A percentile compares a stretch with the other conserved stretches of the same genome.
These are phyloP conservation scores for Micromonas commoda DNA, from an alignment of 139 green algal genomes.

Conservation along the genomic window DNA sequence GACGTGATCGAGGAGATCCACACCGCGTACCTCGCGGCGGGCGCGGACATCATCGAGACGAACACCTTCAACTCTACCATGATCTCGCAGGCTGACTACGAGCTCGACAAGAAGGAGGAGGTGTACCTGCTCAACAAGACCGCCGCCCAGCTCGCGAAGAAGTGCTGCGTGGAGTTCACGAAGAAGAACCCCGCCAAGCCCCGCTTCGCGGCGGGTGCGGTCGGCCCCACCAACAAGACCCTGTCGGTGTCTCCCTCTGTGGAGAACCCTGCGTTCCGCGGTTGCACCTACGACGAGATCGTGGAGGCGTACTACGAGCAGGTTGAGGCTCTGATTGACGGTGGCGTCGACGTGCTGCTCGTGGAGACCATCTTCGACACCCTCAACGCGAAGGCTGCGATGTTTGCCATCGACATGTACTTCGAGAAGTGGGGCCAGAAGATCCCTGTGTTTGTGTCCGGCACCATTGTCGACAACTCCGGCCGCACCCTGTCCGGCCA, in stretches of 20 bases:
- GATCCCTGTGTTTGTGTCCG: conserved; percentile 37
- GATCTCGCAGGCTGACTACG: conserved; percentile 90
- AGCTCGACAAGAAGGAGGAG: conserved; percentile 77
- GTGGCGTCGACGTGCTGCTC: conserved; percentile 39
- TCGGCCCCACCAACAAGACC: conserved; percentile 96
- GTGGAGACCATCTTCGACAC: conserved; percentile 49
- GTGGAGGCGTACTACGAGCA: conserved; percentile 37
- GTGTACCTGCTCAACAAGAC: conserved; percentile 84
- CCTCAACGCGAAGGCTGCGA: conserved; percentile 45
- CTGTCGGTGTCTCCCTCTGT: conserved; percentile 54
- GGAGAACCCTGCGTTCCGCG: conserved; percentile 44
- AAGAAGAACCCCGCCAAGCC: conserved; percentile 60
- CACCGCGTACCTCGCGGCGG: conserved; percentile 75
- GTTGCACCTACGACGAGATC: conserved; percentile 40
- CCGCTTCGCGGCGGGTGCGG: conserved; percentile 88
- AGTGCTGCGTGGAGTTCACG: conserved; percentile 55
- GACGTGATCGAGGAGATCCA: conserved; percentile 93
- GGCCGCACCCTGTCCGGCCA: conserved; percentile 40
- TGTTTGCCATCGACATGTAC: conserved; percentile 41
- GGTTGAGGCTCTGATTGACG: conserved; percentile 31
- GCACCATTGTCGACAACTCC: conserved; percentile 42
- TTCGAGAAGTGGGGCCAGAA: conserved; percentile 27
- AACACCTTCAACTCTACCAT: conserved; percentile 97
- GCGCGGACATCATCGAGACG: conserved; percentile 97
- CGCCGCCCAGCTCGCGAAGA: conserved; percentile 80